Percentiles rank a stretch among this genome's conserved stretches.
Conservation (phyloP, 176 grass and related monocot genomes). For the Eragrostis curvula region DNA sequence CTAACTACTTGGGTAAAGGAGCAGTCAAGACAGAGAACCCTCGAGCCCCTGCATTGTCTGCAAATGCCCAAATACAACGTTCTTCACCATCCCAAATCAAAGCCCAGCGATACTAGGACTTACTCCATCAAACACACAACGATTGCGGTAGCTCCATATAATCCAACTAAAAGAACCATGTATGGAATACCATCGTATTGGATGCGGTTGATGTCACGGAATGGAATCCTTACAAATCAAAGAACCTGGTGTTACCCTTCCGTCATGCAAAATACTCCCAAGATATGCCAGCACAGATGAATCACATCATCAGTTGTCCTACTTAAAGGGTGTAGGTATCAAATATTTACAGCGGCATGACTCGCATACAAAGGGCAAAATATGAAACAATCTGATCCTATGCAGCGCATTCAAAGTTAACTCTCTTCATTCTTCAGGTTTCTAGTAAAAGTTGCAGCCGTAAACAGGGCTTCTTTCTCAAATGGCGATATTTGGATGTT, state of each 20-base stretch:
- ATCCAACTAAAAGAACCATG: too few species aligned
- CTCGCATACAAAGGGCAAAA: background rate
- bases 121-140: too few species aligned
- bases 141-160: too few species aligned
- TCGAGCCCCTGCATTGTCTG: too few species aligned
- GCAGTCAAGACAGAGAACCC: too few species aligned
- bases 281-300: background rate
- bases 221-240: background rate
- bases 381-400: background rate
- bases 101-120: too few species aligned
- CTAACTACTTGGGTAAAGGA: too few species aligned
- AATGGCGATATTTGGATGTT: constrained; percentile 61
- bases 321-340: background rate
- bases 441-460: constrained; percentile 52
- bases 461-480: constrained; percentile 79
- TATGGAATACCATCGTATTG: background rate
- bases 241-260: background rate
- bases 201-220: background rate
- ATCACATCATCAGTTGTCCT: background rate
- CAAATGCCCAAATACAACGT: too few species aligned
- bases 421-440: constrained; percentile 34
- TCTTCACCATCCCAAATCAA: too few species aligned
- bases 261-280: background rate
- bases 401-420: constrained; percentile 4
- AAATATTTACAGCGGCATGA: constrained; percentile 11